Evolutionary conservation across 768 basidiomycete genomes (phyloP), one percentile per base, ranked within the genome.

Genomic region (Rickenella mellea): DNA sequence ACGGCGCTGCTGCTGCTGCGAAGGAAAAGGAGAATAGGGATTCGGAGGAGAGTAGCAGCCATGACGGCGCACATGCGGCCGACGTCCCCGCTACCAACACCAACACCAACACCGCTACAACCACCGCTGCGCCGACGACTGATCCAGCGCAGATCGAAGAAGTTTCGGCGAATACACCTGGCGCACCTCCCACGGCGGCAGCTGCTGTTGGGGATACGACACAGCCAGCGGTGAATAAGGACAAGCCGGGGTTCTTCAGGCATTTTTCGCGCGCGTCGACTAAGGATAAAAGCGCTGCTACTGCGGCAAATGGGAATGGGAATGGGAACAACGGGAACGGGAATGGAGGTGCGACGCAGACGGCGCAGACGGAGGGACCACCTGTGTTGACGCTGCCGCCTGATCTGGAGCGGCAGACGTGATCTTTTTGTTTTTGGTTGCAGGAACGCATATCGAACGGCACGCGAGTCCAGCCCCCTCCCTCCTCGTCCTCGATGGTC

Each of bases 391-490:
- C 36, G 27, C 48, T 49, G 15, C 50, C 44, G 35, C 48, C 55
- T 0, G 56, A 58, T 35, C 19, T 58, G 4, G 56, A 58, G 46
- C 48, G 56, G 19, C n/a, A n/a, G n/a, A n/a, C n/a, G n/a, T n/a
- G n/a, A n/a, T n/a, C n/a, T n/a, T n/a, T n/a, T n/a, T n/a, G n/a
- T n/a, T n/a, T n/a, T n/a, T n/a, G n/a, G n/a, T n/a, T n/a, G n/a
- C n/a, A n/a, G n/a, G n/a, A n/a, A n/a, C n/a, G n/a, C n/a, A n/a
- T n/a, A n/a, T n/a, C n/a, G n/a, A n/a, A n/a, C n/a, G n/a, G n/a
- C n/a, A n/a, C n/a, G n/a, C n/a, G n/a, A n/a, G n/a, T n/a, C n/a
- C n/a, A n/a, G n/a, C n/a, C n/a, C n/a, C n/a, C n/a, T n/a, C n/a
- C n/a, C n/a, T n/a, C n/a, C n/a, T n/a, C n/a, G n/a, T n/a, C n/a